These are phyloP conservation scores for Pseudisothecium myosuroides DNA, from an alignment of 225 moss, liverwort and hornwort genomes.

Conservation along the genomic window DNA sequence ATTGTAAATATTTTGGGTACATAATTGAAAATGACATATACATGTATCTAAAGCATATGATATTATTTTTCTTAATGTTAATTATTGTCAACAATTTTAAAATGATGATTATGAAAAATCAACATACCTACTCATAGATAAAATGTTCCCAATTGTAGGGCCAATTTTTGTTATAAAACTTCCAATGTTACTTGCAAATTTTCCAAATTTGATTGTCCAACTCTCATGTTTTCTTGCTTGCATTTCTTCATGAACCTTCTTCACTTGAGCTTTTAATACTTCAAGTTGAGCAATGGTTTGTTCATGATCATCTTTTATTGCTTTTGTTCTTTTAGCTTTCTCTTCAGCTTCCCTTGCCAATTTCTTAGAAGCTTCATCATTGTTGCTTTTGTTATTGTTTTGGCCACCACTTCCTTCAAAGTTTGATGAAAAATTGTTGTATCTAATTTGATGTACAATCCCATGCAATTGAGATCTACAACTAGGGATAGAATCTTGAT, in stretches of 20 bases:
- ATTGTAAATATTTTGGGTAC: background rate
- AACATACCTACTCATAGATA: constrained; percentile 6
- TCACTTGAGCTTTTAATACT: constrained; percentile 1
- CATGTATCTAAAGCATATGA: background rate
- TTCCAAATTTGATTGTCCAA: background rate
- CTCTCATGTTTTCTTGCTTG: constrained; percentile 8
- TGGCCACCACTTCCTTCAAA: background rate
- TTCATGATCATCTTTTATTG: background rate
- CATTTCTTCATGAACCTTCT: constrained; percentile 14
- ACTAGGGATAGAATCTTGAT: background rate
- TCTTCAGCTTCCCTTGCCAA: background rate
- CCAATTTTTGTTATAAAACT: background rate
- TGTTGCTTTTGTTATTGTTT: background rate
- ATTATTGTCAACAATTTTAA: accelerated
- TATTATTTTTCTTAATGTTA: too few relatives aligned
- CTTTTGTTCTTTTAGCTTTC: background rate
- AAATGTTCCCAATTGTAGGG: background rate
- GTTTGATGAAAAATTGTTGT: background rate
- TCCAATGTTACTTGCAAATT: background rate
- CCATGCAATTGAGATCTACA: background rate
- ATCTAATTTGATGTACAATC: background rate
- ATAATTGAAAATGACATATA: background rate
- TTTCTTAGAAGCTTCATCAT: background rate
- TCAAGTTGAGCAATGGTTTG: background rate
- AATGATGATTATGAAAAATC: background rate